Evolutionary conservation across 83 land plant species (phyloP).

Genomic region (Diphasiastrum complanatum): DNA sequence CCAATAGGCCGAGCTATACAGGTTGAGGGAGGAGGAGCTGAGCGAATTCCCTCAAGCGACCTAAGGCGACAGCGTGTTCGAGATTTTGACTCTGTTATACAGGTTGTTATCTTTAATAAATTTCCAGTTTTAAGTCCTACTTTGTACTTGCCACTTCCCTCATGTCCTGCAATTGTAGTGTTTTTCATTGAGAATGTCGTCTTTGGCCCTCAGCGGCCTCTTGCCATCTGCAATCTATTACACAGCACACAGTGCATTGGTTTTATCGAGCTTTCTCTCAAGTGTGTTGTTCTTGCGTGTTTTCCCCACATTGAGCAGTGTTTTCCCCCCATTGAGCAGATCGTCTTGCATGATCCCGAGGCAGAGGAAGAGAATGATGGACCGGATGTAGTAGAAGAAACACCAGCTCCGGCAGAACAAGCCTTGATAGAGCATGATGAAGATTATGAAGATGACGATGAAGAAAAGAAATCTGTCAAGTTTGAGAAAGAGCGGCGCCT

Average conservation of each 20-base stretch:
- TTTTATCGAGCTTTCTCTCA: not conserved
- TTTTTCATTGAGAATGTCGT: no score
- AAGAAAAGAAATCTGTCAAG: constrained; percentile 20
- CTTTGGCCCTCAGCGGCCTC: no score
- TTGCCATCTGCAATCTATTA: not conserved
- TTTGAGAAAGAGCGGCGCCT: constrained; percentile 21
- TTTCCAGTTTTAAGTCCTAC: no score
- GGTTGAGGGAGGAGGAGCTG: constrained; percentile 81
- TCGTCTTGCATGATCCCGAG: constrained; percentile 59
- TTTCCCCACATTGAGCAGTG: no score
- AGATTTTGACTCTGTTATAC: constrained; percentile 85
- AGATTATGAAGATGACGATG: constrained; percentile 15
- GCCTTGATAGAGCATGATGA: constrained; percentile 31
- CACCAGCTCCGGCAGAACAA: constrained; percentile 19
- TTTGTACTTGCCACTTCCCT: no score
- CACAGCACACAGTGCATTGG: not conserved
- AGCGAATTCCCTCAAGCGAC: constrained; percentile 75
- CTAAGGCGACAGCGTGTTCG: constrained; percentile 67
- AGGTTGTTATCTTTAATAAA: constrained; percentile 53
- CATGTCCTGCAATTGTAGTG: no score
- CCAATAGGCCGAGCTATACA: constrained; percentile 94
- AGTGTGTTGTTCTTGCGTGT: constrained; percentile 13
- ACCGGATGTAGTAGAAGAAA: constrained; percentile 17
- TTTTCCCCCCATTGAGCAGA: no score
- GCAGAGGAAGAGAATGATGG: constrained; percentile 36